Percentiles rank a stretch among this genome's conserved stretches.
These are phyloP conservation scores for Vigna hirtella DNA, from an alignment of 306 rosid species.

Conservation along the genomic window DNA sequence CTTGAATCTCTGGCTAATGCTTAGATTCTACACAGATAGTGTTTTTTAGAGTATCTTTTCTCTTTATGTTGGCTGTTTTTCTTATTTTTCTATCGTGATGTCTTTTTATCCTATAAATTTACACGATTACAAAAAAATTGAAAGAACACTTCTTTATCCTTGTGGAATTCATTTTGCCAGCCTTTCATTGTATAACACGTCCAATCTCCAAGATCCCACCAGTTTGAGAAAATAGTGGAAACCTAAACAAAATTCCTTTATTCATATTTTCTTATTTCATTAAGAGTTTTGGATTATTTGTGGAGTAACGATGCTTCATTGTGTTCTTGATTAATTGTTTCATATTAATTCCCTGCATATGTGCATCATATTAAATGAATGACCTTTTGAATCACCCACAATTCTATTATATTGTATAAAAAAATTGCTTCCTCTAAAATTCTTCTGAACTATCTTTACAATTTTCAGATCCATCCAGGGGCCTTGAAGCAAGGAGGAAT, in stretches of 20 bases:
- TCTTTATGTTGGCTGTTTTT: constrained; percentile 10
- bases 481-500: constrained; percentile 87
- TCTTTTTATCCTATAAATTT: background rate
- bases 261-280: constrained; percentile 1
- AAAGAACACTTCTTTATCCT: background rate
- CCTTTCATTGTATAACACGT: background rate
- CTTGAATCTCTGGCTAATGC: background rate
- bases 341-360: constrained; percentile 8
- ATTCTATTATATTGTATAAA: constrained; percentile 21
- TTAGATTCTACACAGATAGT: background rate
- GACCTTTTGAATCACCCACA: constrained; percentile 17
- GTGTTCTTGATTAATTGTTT: background rate
- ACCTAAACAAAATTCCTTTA: background rate
- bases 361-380: constrained; percentile 2
- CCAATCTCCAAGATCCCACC: background rate
- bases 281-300: constrained; percentile 5
- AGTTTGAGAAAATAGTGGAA: constrained; percentile 19
- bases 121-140: background rate
- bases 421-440: constrained; percentile 35
- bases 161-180: background rate
- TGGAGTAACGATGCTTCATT: constrained; percentile 20
- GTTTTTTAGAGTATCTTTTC: background rate
- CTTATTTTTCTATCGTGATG: background rate
- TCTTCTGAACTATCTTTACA: constrained; percentile 34
- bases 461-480: constrained; percentile 91